These are phyloP conservation scores for Cryphonectria parasitica DNA, from an alignment of 2,329 filamentous ascomycete species.

Conservation along the genomic window DNA sequence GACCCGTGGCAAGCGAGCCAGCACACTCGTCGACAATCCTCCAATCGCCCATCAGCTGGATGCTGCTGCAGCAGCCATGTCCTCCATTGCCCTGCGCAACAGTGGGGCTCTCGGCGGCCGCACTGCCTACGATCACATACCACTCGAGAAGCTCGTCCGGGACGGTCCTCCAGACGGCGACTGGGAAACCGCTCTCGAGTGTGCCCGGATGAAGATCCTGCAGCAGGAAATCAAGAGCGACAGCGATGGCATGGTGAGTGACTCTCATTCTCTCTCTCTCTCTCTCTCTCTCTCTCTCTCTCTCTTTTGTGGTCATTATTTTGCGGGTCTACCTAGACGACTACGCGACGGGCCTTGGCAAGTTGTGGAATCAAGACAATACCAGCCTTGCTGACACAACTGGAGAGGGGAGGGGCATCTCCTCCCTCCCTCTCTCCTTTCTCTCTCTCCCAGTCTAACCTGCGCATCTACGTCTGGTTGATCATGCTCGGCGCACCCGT, in stretches of 20 bases:
- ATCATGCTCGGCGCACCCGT: conserved; percentile 88
- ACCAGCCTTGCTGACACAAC: conserved; percentile 8
- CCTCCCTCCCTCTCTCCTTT: conserved; percentile 10
- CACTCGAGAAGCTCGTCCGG: conserved; percentile 75
- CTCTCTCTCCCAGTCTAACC: conserved; percentile 67
- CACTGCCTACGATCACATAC: conserved; percentile 57
- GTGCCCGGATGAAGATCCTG: conserved; percentile 72
- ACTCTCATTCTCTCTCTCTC: not conserved
- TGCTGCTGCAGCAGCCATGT: conserved; percentile 29
- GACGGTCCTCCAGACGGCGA: conserved; percentile 79
- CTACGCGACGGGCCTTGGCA: conserved; percentile 12
- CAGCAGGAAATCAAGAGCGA: conserved; percentile 77
- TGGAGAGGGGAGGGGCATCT: not conserved
- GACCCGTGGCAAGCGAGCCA: conserved; percentile 50
- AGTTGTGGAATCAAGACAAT: conserved; percentile 1
- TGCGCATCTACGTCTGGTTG: conserved; percentile 95
- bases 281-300: no score
- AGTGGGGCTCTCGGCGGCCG: conserved; percentile 43
- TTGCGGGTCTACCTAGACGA: not conserved
- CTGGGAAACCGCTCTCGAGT: conserved; percentile 67
- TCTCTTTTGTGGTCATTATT: not conserved
- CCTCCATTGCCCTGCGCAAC: conserved; percentile 29
- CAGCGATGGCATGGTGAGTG: conserved; percentile 76
- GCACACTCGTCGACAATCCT: conserved; percentile 75
- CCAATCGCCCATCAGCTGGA: conserved; percentile 38